Evolutionary conservation across 495 filamentous ascomycete species (phyloP).

Genomic region (Aspergillus nidulans): DNA sequence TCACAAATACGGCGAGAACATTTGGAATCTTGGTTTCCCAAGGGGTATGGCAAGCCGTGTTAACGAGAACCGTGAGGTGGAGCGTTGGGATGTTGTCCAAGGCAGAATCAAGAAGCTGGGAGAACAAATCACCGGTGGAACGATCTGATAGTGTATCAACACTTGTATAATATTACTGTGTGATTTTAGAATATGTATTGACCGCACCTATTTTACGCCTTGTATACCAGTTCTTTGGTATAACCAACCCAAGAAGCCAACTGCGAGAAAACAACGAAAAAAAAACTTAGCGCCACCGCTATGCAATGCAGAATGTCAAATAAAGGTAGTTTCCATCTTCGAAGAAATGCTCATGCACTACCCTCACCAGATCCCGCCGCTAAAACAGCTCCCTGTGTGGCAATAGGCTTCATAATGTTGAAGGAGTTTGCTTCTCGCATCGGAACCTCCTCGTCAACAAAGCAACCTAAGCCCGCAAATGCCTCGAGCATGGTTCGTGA

Average conservation of each 20-base stretch:
- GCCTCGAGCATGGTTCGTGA: conserved; percentile 77
- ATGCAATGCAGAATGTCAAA: conserved; percentile 28
- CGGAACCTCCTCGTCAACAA: conserved; percentile 72
- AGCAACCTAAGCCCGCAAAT: conserved; percentile 81
- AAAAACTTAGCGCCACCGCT: conserved; percentile 45
- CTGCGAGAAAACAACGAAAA: background rate
- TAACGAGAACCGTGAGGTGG: conserved; percentile 31
- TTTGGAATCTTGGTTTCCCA: conserved; percentile 56
- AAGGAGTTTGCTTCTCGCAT: conserved; percentile 29
- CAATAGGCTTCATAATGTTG: conserved; percentile 18
- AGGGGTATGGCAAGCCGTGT: conserved; percentile 42
- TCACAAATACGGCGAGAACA: conserved; percentile 40
- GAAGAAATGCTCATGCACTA: background rate
- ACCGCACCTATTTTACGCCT: conserved; percentile 1
- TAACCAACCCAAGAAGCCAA: background rate
- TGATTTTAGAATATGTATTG: background rate
- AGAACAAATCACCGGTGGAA: conserved; percentile 66
- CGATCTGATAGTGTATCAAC: conserved; percentile 41
- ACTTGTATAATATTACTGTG: conserved; percentile 22
- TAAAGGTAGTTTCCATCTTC: background rate
- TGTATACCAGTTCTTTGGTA: conserved; percentile 7
- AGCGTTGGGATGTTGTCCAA: conserved; percentile 44
- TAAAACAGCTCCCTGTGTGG: conserved; percentile 32
- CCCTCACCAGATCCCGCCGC: conserved; percentile 15
- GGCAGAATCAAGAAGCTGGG: conserved; percentile 60